A percentile compares a stretch with the other conserved stretches of the same genome.
Evolutionary conservation across 306 rosid species (phyloP).

Genomic region (Gleditsia sinensis): DNA sequence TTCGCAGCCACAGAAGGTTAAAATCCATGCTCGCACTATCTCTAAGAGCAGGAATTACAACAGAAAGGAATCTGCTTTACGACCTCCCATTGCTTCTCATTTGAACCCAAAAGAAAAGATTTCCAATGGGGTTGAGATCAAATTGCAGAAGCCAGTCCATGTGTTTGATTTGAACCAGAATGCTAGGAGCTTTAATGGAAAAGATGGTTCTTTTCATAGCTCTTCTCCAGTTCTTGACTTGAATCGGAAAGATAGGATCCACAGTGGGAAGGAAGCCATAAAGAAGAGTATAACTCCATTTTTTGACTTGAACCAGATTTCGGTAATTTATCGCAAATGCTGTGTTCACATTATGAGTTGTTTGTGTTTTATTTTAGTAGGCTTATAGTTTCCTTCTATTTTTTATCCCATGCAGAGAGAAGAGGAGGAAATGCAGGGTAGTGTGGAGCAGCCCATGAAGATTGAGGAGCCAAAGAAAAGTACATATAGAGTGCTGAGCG

Average conservation of each 20-base stretch:
- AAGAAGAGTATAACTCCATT: slow-evolving; percentile 61
- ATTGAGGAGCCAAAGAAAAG: slow-evolving; percentile 74
- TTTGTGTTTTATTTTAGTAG: slow-evolving; percentile 13
- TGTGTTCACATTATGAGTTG: slow-evolving; percentile 4
- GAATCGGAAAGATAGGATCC: slow-evolving; percentile 67
- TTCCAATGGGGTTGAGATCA: slow-evolving; percentile 40
- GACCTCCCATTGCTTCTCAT: slow-evolving; percentile 36
- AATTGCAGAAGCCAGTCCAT: slow-evolving; percentile 48
- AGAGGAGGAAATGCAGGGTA: slow-evolving; percentile 81
- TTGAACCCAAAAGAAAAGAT: slow-evolving; percentile 59
- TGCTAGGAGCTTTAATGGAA: slow-evolving; percentile 49
- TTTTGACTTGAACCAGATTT: slow-evolving; percentile 95
- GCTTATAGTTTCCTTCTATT: slow-evolving; percentile 16
- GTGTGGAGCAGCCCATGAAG: slow-evolving; percentile 54
- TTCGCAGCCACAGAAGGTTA: slow-evolving; percentile 43
- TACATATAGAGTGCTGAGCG: slow-evolving; percentile 50
- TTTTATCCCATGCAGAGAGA: slow-evolving; percentile 56
- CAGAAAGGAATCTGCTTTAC: slow-evolving; percentile 53
- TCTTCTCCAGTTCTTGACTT: slow-evolving; percentile 53
- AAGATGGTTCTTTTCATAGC: slow-evolving; percentile 49
- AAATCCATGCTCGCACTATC: slow-evolving; percentile 39
- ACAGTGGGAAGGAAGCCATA: slow-evolving; percentile 62
- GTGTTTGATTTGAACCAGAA: slow-evolving; percentile 71
- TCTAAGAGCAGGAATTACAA: slow-evolving; percentile 56
- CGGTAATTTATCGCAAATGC: slow-evolving; percentile 52